Conservation (phyloP, 495 filamentous ascomycete genomes). For the Podospora fimiseda region DNA sequence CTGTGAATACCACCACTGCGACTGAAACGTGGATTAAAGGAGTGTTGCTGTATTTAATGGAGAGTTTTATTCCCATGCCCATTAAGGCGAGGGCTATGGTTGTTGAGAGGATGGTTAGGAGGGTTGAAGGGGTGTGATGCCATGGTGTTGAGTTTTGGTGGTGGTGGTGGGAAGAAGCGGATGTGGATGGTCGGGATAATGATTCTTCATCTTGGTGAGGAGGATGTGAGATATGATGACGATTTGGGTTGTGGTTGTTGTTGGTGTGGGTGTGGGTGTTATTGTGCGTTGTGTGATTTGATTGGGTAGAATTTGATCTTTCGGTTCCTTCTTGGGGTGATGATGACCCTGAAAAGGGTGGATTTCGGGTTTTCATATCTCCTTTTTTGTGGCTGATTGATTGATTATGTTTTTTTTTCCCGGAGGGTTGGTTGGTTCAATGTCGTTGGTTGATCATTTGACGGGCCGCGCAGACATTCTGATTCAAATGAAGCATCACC, state of each 20-base stretch:
- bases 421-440: neutral
- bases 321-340: neutral
- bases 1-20: slow-evolving; percentile 19
- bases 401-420: neutral
- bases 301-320: neutral
- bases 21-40: slow-evolving; percentile 19
- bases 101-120: slow-evolving; percentile 8
- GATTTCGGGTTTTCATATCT: neutral
- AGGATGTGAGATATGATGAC: neutral
- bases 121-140: slow-evolving; percentile 9
- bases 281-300: too few species aligned
- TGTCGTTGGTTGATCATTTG: neutral
- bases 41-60: slow-evolving; percentile 11
- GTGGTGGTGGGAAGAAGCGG: neutral
- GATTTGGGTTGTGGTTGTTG: too few species aligned
- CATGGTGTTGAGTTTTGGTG: neutral
- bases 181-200: neutral
- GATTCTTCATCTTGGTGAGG: neutral
- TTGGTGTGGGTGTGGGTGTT: too few species aligned
- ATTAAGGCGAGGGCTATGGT: slow-evolving; percentile 15
- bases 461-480: too few species aligned
- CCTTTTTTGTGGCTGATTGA: neutral
- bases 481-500: too few species aligned
- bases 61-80: slow-evolving; percentile 18
- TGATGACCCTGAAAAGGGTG: neutral